Evolutionary conservation across 257 asterid genomes (phyloP), one percentile per base, ranked within the genome.

Genomic region (Rhazya stricta): DNA sequence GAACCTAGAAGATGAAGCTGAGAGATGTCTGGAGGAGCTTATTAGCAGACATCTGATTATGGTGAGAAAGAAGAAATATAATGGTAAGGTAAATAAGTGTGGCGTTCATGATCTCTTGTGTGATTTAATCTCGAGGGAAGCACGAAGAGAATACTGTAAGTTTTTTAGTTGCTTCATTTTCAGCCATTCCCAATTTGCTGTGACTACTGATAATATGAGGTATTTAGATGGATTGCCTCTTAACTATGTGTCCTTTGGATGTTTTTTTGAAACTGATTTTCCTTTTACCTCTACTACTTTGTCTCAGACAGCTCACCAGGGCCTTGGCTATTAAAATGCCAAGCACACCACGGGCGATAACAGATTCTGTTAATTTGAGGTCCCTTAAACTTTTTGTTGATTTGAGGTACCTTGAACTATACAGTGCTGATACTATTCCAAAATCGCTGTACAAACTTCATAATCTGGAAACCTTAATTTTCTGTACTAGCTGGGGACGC

Each of bases 311-410:
- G 18, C 79, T 75, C n/a, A n/a, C n/a, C 5, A 78, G 69, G 42
- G 76, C 78, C 27, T 62, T 83, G 76, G 66, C 81, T 46, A 60
- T 83, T 25, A 23, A 60, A 48, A 58, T 73, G 18, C 1, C 7
- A 5, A 1, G 0, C 1, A 2, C 76, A 18, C 87, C 83, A 51
- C 1, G 21, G 3, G 27, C 19, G 25, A 51, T 51, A 51, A 51
- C 25, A 21, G 25, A 51, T 3, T 18, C 21, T 18, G 58, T 18
- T 18, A 9, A 51, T 51, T 18, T 51, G 58, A 51, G 25, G 58
- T n/a, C n/a, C n/a, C n/a, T n/a, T n/a, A n/a, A n/a, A n/a, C n/a
- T n/a, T n/a, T n/a, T n/a, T n/a, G n/a, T n/a, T n/a, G n/a, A n/a
- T n/a, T n/a, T n/a, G n/a, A n/a, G n/a, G n/a, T n/a, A n/a, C n/a